Evolutionary conservation across 192 early-diverging fungal genomes (phyloP), one percentile per base, ranked within the genome.

Genomic region (Umbelopsis vinacea): DNA sequence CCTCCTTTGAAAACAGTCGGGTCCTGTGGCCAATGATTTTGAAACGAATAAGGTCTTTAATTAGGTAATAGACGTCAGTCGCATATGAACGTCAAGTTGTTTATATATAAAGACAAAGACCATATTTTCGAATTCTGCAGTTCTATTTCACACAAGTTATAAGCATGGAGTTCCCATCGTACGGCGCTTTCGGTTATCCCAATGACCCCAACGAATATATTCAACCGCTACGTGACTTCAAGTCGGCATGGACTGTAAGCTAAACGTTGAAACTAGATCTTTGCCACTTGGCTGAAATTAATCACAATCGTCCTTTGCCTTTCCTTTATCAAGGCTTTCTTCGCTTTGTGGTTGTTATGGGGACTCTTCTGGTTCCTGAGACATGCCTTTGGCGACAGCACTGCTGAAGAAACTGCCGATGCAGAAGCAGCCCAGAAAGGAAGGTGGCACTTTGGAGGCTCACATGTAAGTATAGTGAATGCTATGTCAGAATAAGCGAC

Each of bases 321-420:
- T 35, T 63, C 33, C 6, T 35, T 15, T 6, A 29, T 37, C 48
- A 3, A 63, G 57, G 79, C 74, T 21, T 76, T 76, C n/a, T 48
- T 50, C 46, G 71, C 74, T 22, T 60, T 80, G 3, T 80, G 68
- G 67, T 53, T 67, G 3, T 33, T 80, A 6, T 80, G 74, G 79
- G 79, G 71, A 22, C 24, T 73, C 7, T 23, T 66, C 55, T 80
- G 74, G 78, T 71, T 79, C 46, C 5, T 67, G 29, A 74, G 78
- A 6, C 74, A 75, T 40, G 66, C 52, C 17, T 72, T 79, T 60
- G 71, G 57, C 47, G 68, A 46, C 17, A 48, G 68, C 55, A 47
- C 47, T 21, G 15, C 47, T 21, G 15, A 24, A 17, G 50, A 52
- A 22, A 37, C 68, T 45, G 40, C 52, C 23, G 35, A 70, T 33